Conservation (phyloP, 306 rosid species). For the Quercus aquifolioides region DNA sequence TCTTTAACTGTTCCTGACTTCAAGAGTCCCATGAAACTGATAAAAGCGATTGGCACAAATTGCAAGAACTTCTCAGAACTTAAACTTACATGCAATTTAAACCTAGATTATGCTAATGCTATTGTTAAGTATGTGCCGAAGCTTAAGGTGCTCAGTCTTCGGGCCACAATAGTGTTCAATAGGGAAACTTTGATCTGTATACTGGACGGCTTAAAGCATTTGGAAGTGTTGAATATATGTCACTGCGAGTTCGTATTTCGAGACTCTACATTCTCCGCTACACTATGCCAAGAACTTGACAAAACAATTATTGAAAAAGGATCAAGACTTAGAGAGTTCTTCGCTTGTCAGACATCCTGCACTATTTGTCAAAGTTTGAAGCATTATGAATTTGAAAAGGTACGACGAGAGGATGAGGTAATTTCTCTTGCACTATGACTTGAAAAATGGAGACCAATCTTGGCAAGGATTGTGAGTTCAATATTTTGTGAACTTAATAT, state of each 20-base stretch:
- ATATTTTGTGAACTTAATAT: too few relatives aligned
- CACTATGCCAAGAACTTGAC: background rate
- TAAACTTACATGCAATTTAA: constrained; percentile 11
- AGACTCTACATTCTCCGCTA: background rate
- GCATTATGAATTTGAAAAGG: background rate
- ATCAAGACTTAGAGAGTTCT: background rate
- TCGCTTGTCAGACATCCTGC: background rate
- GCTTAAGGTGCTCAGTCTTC: constrained; percentile 21
- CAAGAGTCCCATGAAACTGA: too few relatives aligned
- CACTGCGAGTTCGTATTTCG: constrained; percentile 7
- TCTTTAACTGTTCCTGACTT: constrained; percentile 22
- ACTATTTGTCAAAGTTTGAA: background rate
- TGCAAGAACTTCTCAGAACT: background rate
- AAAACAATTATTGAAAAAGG: background rate
- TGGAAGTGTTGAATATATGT: constrained; percentile 21
- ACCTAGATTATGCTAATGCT: background rate
- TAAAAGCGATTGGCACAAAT: too few relatives aligned
- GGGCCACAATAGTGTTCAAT: background rate
- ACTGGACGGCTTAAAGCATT: background rate
- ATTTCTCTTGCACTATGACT: background rate
- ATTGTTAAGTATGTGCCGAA: constrained; percentile 6
- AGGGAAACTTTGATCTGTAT: constrained; percentile 5
- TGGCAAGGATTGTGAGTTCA: too few relatives aligned
- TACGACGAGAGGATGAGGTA: background rate
- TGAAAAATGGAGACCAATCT: background rate